Percentiles rank a stretch among this genome's conserved stretches.
Conservation (phyloP, 2,329 filamentous ascomycete species). For the Microsporum audouinii region DNA sequence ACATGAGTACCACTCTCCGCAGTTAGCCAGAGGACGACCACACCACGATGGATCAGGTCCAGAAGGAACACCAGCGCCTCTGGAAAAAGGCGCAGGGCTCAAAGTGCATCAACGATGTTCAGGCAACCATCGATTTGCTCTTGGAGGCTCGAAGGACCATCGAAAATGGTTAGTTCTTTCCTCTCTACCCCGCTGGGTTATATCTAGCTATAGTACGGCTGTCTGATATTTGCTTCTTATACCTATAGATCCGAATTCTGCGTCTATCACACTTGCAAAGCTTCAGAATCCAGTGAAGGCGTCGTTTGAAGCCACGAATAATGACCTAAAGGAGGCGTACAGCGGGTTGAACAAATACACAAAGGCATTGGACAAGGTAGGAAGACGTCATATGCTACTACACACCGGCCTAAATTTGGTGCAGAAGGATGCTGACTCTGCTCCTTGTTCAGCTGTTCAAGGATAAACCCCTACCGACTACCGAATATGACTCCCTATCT, state of each 20-base stretch:
- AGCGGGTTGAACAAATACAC: constrained; percentile 71
- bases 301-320: constrained; percentile 67
- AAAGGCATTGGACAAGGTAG: constrained; percentile 71
- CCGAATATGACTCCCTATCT: constrained; percentile 68
- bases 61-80: constrained; percentile 64
- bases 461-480: constrained; percentile 57
- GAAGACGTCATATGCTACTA: constrained; percentile 9
- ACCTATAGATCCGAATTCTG: constrained; percentile 52
- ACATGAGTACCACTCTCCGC: not conserved
- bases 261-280: constrained; percentile 64
- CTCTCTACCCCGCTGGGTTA: not conserved
- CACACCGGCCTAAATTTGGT: not conserved
- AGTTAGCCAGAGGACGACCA: not conserved
- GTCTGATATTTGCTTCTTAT: constrained; percentile 7
- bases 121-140: constrained; percentile 69
- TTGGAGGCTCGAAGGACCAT: constrained; percentile 62
- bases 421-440: not conserved
- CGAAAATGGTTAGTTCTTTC: constrained; percentile 46
- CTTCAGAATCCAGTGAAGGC: constrained; percentile 77
- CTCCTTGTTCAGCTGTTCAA: constrained; percentile 47
- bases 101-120: constrained; percentile 65
- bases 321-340: constrained; percentile 71
- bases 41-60: constrained; percentile 49
- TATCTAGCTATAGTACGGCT: not conserved
- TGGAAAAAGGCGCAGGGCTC: constrained; percentile 57